Evolutionary conservation across 805 yeast species (phyloP), one percentile per base, ranked within the genome.

Genomic region (Wickerhamiella siamensis): DNA sequence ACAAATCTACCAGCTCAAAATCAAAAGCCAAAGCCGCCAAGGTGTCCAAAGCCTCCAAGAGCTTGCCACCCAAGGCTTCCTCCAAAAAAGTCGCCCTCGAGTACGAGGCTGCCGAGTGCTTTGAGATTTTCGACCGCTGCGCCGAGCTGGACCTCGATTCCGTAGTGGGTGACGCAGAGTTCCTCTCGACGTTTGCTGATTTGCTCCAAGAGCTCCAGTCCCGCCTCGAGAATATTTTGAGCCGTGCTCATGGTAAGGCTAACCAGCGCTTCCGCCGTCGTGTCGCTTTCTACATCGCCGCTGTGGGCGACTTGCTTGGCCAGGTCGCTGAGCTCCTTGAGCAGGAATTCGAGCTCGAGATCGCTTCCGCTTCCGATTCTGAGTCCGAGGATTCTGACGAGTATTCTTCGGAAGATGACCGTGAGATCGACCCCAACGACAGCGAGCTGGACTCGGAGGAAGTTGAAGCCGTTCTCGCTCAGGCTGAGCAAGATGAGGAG

Each of bases 211-310:
- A 49, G 33, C 51, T 53, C 29, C 44, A 44, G 27, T 47, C 44
- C 36, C 53, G 52, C 38, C 44, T 53, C 19, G 55, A 53, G 48
- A 44, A 44, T 8, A 40, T 52, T 4, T 29, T 47, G 20, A 49
- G 46, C 42, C 38, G 47, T 22, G 54, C 54, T 14, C 26, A 36
- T 14, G 55, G 54, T 36, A 47, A 46, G 34, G 47, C 47, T 31
- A 45, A 47, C 51, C 45, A 46, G 42, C 43, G 46, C 32, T 49
- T 53, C 51, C 53, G 57, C 35, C 46, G 49, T 46, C 52, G 51
- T n/a, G 45, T 53, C 12, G 54, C 53, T n/a, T 50, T 42, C 41
- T 51, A 51, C 50, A 47, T 51, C 36, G 52, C 51, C 31, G 47
- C 43, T 41, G 47, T 48, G 41, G 42, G 43, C 46, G 55, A 48